Base-by-base conservation (phyloP, 495 filamentous ascomycete species). In the Alectoria sarmentosa region DNA sequence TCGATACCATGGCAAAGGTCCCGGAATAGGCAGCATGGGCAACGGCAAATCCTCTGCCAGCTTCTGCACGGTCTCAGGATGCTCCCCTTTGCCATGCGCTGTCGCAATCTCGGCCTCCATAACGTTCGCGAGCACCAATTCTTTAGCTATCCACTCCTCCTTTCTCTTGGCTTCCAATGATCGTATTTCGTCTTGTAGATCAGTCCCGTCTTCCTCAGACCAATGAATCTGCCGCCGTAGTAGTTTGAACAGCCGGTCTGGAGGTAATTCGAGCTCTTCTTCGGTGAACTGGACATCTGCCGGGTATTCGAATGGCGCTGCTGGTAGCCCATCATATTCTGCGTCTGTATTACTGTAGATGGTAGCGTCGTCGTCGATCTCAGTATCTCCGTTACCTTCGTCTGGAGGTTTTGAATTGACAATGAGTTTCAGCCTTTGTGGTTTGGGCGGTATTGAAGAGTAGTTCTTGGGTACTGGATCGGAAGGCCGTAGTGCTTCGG, bases 401-500 rank as follows among this genome's bases (percentile, higher is more conserved):
- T 79, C 75, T 13, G 74, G 77, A n/a, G 78, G 75, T 17, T 76
- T 85, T 73, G 74, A 81, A 75, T 80, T 90, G 65, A 83, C 71
- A 62, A 84, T 79, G 57, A 90, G 83, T 67, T 88, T 90, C 57
- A 90, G 79, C 61, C 87, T 84, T 65, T 83, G 84, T 32, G 80
- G 71, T 58, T 85, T 83, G 63, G 69, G 66, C 73, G 75, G 64
- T 71, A 69, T 61, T 75, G 70, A 73, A n/a, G 75, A 86, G 80
- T 87, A 86, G 55, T 86, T 84, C 75, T 90, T 92, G 3, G 90
- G 88, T 26, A 93, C 88, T 7, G 90, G 87, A 71, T 95, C 92
- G n/a, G 88, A 88, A 9, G 90, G 90, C 9, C 92, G 88, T 7
- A 96, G 80, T 8, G 90, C 88, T 75, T 98, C 95, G 44, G 92